Conservation (phyloP, 164 flowering plant species). For the Magnolia officinalis region DNA sequence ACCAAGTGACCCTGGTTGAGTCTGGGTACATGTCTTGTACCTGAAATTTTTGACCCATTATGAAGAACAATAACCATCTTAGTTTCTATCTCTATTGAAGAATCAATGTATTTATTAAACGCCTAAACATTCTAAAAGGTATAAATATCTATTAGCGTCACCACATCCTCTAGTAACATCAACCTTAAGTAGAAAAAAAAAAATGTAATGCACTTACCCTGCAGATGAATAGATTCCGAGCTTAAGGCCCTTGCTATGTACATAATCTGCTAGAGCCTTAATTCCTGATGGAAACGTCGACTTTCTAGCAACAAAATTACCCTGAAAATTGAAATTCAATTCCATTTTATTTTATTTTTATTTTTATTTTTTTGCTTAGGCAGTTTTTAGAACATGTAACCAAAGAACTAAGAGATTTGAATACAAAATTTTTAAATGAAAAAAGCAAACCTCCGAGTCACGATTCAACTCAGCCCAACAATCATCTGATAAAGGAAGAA, state of each 20-base stretch:
- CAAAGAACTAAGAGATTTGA: not conserved
- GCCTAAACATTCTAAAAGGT: not conserved
- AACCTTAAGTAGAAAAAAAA: no score
- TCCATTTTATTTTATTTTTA: no score
- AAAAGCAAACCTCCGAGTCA: not conserved
- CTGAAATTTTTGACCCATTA: not conserved
- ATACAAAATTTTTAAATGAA: not conserved
- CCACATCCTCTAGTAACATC: no score
- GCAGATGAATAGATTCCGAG: constrained; percentile 66
- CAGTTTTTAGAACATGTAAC: not conserved
- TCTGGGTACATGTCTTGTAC: constrained; percentile 29
- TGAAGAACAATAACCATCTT: not conserved
- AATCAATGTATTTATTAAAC: not conserved
- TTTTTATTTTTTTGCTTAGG: no score
- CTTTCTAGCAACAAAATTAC: constrained; percentile 45
- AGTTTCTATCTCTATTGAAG: constrained; percentile 32
- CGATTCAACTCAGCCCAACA: constrained; percentile 14
- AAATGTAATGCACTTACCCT: constrained; percentile 33
- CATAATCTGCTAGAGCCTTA: constrained; percentile 64
- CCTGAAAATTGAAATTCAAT: constrained; percentile 24
- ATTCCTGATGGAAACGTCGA: constrained; percentile 67
- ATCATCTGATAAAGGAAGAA: constrained; percentile 8
- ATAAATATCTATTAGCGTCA: no score
- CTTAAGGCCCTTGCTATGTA: constrained; percentile 61
- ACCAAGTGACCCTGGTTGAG: constrained; percentile 67